A percentile compares a stretch with the other conserved stretches of the same genome.
Evolutionary conservation across 1,284 basidiomycete species (phyloP).

Genomic region (Irpex sp.): DNA sequence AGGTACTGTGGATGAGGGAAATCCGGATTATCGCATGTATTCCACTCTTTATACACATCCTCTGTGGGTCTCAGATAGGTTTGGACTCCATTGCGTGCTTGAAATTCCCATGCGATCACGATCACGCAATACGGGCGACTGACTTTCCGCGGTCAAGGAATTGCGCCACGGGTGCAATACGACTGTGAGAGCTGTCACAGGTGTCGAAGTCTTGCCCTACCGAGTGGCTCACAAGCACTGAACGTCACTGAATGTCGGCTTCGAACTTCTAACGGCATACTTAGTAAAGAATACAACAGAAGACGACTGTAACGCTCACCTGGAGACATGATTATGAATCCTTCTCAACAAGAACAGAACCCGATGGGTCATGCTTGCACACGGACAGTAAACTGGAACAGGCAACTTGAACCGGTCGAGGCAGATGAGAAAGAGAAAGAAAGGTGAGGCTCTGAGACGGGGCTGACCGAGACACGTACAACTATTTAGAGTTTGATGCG

Average conservation of each 20-base stretch:
- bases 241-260: background rate
- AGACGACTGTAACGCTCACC: background rate
- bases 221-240: background rate
- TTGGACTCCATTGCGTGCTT: conserved; percentile 4
- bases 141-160: conserved; percentile 13
- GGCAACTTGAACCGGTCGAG: too few relatives aligned
- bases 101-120: background rate
- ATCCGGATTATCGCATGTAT: background rate
- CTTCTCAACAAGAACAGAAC: background rate
- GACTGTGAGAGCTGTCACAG: background rate
- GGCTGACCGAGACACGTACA: too few relatives aligned
- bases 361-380: too few relatives aligned
- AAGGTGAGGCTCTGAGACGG: background rate
- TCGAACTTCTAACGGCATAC: background rate
- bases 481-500: background rate
- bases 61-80: background rate
- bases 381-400: too few relatives aligned
- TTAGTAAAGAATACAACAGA: background rate
- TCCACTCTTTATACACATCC: background rate
- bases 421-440: background rate
- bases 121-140: background rate
- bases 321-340: background rate
- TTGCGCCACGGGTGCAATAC: background rate
- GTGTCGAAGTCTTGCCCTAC: background rate
- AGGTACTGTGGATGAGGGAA: background rate